These are phyloP conservation scores for Saitozyma sp. DNA, from an alignment of 768 basidiomycete species.

Conservation along the genomic window DNA sequence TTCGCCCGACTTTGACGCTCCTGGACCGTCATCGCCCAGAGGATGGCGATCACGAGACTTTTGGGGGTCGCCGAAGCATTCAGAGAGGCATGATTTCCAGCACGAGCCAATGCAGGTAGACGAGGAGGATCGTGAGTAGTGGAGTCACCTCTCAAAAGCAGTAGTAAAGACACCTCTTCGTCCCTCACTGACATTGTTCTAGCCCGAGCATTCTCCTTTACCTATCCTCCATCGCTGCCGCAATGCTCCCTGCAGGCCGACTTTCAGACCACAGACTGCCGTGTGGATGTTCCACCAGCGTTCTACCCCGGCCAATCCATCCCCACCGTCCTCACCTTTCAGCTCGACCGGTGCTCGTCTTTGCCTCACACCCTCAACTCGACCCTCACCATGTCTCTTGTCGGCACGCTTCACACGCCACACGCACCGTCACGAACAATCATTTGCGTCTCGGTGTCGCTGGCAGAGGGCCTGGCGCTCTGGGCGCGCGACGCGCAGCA, in stretches of 20 bases:
- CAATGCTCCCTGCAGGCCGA: conserved; percentile 27
- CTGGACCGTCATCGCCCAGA: background rate
- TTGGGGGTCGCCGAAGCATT: conserved; percentile 17
- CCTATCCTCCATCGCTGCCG: conserved; percentile 29
- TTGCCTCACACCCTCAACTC: conserved; percentile 43
- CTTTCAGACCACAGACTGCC: conserved; percentile 34
- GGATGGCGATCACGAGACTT: conserved; percentile 27
- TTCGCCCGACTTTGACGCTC: background rate
- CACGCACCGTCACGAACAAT: conserved; percentile 32
- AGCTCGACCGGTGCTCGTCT: conserved; percentile 32
- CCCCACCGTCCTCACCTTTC: conserved; percentile 39
- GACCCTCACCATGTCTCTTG: conserved; percentile 41
- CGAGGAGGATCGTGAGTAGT: conserved; percentile 15
- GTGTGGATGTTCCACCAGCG: conserved; percentile 37
- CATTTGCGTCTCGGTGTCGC: conserved; percentile 46
- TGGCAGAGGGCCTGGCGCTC: conserved; percentile 38
- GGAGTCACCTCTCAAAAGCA: background rate
- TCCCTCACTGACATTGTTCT: too few species aligned
- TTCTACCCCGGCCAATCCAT: conserved; percentile 49
- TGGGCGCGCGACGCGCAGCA: conserved; percentile 42
- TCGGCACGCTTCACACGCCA: conserved; percentile 38
- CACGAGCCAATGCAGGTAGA: conserved; percentile 30
- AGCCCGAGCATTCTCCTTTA: conserved; percentile 19
- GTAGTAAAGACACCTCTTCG: background rate
- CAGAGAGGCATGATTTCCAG: conserved; percentile 15